Conservation (phyloP, 208 protist species). For the Trypanosoma boissoni region DNA sequence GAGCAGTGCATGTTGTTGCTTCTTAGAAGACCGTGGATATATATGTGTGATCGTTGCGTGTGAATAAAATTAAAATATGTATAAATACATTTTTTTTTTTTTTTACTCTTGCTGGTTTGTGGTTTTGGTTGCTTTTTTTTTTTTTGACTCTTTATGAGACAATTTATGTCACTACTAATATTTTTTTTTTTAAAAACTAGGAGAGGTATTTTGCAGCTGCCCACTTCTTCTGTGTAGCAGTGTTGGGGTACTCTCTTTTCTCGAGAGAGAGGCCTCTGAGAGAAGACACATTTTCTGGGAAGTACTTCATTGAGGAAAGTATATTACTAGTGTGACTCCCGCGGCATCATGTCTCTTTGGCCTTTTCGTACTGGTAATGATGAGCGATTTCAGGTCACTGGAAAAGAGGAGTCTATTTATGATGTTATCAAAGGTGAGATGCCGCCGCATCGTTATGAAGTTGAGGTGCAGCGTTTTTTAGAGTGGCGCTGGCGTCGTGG, state of each 20-base stretch:
- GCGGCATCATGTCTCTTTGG: conserved; percentile 86
- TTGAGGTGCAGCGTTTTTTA: conserved; percentile 68
- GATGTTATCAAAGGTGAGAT: conserved; percentile 58
- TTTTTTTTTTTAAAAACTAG: too few species aligned
- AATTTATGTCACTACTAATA: not conserved
- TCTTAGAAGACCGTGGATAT: not conserved
- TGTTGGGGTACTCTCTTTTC: too few species aligned
- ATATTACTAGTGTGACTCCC: too few species aligned
- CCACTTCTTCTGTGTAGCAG: too few species aligned
- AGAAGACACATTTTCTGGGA: too few species aligned
- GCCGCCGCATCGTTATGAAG: conserved; percentile 54
- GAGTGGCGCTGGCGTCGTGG: conserved; percentile 84
- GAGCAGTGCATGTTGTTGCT: too few species aligned
- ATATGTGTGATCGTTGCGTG: not conserved
- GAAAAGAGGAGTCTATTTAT: conserved; percentile 59
- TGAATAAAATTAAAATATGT: too few species aligned
- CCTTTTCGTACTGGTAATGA: conserved; percentile 88
- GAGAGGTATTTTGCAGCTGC: too few species aligned
- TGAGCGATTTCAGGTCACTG: conserved; percentile 63
- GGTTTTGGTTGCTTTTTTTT: not conserved
- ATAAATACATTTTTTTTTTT: conserved; percentile 11
- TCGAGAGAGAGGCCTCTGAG: too few species aligned
- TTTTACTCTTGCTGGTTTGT: conserved; percentile 1
- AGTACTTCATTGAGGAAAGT: too few species aligned
- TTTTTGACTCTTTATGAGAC: not conserved